These are phyloP conservation scores for Coemansia sp. DNA, from an alignment of 192 early-diverging fungal species.

Conservation along the genomic window DNA sequence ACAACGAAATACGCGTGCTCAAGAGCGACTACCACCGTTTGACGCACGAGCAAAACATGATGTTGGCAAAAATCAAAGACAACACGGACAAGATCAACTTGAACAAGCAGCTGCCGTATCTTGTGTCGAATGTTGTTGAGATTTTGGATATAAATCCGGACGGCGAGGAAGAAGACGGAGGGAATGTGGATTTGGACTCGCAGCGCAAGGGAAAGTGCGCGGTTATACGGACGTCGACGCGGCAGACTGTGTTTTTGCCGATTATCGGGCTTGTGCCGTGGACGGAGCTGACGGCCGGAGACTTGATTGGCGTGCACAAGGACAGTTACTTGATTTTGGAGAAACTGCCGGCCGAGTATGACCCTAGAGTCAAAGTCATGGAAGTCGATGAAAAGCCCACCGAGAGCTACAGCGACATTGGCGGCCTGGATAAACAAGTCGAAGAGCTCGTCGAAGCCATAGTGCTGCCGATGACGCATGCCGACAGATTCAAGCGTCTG, in stretches of 20 bases:
- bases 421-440: slow-evolving; percentile 87
- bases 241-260: slow-evolving; percentile 96
- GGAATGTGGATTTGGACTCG: slow-evolving; percentile 89
- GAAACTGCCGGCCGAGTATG: slow-evolving; percentile 96
- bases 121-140: slow-evolving; percentile 97
- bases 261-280: slow-evolving; percentile 95
- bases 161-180: slow-evolving; percentile 92
- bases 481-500: slow-evolving; percentile 80
- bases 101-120: slow-evolving; percentile 95
- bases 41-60: slow-evolving; percentile 80
- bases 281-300: slow-evolving; percentile 86
- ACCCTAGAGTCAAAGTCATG: slow-evolving; percentile 98
- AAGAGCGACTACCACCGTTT: slow-evolving; percentile 89
- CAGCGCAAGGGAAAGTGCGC: slow-evolving; percentile 96
- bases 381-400: slow-evolving; percentile 99
- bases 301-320: slow-evolving; percentile 98
- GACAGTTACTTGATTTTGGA: slow-evolving; percentile 96
- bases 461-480: slow-evolving; percentile 85
- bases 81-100: slow-evolving; percentile 98
- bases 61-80: slow-evolving; percentile 93
- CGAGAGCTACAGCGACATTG: slow-evolving; percentile 94
- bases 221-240: slow-evolving; percentile 92
- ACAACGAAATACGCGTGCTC: slow-evolving; percentile 97
- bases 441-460: slow-evolving; percentile 86
- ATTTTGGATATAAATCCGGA: slow-evolving; percentile 91